Evolutionary conservation across 2,329 filamentous ascomycete genomes (phyloP).

Genomic region (Hymenoscyphus occultus): DNA sequence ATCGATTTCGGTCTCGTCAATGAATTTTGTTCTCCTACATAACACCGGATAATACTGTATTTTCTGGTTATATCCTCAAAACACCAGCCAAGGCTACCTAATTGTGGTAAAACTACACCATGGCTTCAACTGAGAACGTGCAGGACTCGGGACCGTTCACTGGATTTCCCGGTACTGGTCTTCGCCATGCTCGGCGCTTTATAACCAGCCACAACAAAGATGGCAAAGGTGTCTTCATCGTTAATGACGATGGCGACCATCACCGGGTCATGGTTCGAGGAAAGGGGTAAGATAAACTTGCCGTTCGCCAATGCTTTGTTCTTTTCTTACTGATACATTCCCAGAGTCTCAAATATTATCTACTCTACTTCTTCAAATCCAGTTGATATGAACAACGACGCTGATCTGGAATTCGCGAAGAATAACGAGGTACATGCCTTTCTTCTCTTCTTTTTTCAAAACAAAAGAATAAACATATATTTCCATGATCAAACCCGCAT

Average conservation of each 20-base stretch:
- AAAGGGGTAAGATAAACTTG: slow-evolving; percentile 4
- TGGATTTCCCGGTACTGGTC: slow-evolving; percentile 21
- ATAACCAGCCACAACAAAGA: slow-evolving; percentile 22
- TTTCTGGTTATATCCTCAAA: too few relatives aligned
- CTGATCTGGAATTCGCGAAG: slow-evolving; percentile 7
- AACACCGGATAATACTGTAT: too few relatives aligned
- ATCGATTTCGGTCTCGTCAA: too few relatives aligned
- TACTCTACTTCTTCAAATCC: slow-evolving; percentile 18
- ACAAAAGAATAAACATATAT: too few relatives aligned
- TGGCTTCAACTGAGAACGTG: not conserved
- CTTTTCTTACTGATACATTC: too few relatives aligned
- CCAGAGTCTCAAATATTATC: slow-evolving; percentile 22
- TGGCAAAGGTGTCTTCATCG: slow-evolving; percentile 23
- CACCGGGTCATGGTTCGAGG: slow-evolving; percentile 16
- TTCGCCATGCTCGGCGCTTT: slow-evolving; percentile 15
- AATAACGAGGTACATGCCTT: not conserved
- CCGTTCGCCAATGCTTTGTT: too few relatives aligned
- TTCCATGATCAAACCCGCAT: too few relatives aligned
- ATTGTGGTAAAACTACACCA: not conserved
- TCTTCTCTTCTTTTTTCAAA: not conserved
- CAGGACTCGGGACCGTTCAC: not conserved
- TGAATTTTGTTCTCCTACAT: too few relatives aligned
- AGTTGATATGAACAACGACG: slow-evolving; percentile 25
- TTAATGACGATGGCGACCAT: slow-evolving; percentile 22
- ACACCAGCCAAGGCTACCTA: too few relatives aligned